A percentile compares a stretch with the other conserved stretches of the same genome.
Conservation (phyloP, 495 filamentous ascomycete genomes). For the Aspergillus incahuasiensis region DNA sequence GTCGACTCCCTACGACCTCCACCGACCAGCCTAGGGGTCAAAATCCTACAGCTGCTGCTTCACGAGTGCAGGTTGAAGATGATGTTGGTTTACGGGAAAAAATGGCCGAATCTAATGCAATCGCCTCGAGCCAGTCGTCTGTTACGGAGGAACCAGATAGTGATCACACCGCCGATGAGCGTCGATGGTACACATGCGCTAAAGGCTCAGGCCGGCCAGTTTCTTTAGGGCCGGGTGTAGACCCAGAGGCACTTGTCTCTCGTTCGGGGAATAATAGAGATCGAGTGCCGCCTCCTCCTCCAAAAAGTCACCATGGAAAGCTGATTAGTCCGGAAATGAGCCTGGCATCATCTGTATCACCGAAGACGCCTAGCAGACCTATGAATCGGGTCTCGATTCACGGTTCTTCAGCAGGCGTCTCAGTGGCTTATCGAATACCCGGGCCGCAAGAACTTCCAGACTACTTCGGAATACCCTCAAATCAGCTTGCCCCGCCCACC, state of each 20-base stretch:
- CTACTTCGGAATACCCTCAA: constrained; percentile 25
- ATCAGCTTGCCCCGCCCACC: constrained; percentile 15
- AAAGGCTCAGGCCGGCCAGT: constrained; percentile 22
- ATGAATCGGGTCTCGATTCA: constrained; percentile 29
- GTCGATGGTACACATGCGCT: constrained; percentile 42
- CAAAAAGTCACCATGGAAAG: constrained; percentile 64
- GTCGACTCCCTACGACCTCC: constrained; percentile 16
- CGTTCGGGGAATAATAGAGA: constrained; percentile 23
- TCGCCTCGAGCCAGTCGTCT: constrained; percentile 6
- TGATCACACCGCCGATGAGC: constrained; percentile 45
- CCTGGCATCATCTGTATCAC: constrained; percentile 24
- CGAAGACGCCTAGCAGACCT: constrained; percentile 22
- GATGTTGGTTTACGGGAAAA: background rate
- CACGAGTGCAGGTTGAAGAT: background rate
- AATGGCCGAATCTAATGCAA: background rate
- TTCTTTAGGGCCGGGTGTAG: constrained; percentile 33
- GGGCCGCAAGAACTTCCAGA: constrained; percentile 34
- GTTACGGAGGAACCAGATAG: constrained; percentile 26
- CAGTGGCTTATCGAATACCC: constrained; percentile 15
- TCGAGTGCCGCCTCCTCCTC: constrained; percentile 52
- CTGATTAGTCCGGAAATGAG: constrained; percentile 45
- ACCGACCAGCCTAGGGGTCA: constrained; percentile 8
- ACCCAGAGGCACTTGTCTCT: constrained; percentile 32
- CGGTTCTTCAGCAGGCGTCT: constrained; percentile 21
- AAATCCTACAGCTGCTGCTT: constrained; percentile 4